Base-by-base conservation (phyloP, 257 asterid genomes). In the Jasminum sambac region DNA sequence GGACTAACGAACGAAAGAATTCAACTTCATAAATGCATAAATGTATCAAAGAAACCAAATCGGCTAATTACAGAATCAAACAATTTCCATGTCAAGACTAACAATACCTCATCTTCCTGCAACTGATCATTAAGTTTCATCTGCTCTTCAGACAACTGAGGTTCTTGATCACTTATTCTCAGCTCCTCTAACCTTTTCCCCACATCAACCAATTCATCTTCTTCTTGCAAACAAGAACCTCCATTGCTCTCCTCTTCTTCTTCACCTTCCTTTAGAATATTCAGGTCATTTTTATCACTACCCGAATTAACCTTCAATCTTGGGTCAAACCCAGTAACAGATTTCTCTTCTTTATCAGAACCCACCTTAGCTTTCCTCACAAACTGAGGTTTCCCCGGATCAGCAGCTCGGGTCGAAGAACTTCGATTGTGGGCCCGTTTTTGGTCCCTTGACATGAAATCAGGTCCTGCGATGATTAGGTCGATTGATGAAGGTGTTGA, bases 61-160 rank as follows among this genome's bases (percentile, higher is more conserved):
- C 66, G 69, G n/a, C 16, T 44, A 37, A 25, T 30, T 55, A 61
- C 52, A 65, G n/a, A 37, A 63, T 36, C 23, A 21, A 52, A 75
- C 50, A 52, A 55, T 44, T 39, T 59, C 30, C 64, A 67, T 66
- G 34, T 55, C 72, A 63, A 36, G 68, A 38, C 39, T 59, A 66
- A 48, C 23, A 62, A 59, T 72, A 92, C 95, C 97, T 90, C 98
- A 72, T 93, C 97, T 77, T 85, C 91, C 65, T 90, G 96, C 36
- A 82, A 83, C 79, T 90, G 97, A 71, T 79, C 80, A 82, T 89
- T 90, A 76, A 77, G 66, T 58, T 73, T 82, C 42, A 86, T 72
- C 77, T 73, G 76, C 71, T 87, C 95, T 67, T 79, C 88, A 2
- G 95, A 76, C 69, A 89, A 66, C 66, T 77, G 84, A 0, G 72